phyloP scores from a whole-genome alignment of 2,329 filamentous ascomycete genomes.

The Trichoderma oligosporum region DNA sequence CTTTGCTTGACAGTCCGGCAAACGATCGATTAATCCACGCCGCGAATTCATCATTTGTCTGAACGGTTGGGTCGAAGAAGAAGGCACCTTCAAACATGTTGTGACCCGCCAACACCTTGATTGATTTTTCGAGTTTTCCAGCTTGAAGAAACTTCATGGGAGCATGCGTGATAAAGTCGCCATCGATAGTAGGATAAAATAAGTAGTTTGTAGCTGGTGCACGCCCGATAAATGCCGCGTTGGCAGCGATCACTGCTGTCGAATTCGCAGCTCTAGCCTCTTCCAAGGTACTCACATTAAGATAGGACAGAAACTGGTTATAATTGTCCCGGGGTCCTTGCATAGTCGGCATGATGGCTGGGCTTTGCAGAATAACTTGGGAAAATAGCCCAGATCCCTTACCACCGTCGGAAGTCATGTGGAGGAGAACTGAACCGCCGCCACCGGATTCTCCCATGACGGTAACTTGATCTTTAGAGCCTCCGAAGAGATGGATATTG shows the following conservation, averaged over 20 bases:
- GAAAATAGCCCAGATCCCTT: not conserved
- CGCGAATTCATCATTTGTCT: not conserved
- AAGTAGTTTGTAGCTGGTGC: not conserved
- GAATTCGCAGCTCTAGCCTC: not conserved
- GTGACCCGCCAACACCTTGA: not conserved
- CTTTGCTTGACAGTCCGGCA: not conserved
- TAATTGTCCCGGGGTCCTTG: not conserved
- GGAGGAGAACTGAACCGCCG: conserved; percentile 41
- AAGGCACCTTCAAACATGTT: not conserved
- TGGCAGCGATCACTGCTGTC: not conserved
- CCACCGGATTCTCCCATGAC: conserved; percentile 48
- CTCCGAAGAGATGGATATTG: conserved; percentile 48
- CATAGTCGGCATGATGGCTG: not conserved
- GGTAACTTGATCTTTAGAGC: conserved; percentile 38
- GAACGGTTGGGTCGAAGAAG: not conserved
- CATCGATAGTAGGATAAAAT: not conserved
- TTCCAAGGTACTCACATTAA: not conserved
- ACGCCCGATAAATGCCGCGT: not conserved
- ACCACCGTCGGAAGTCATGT: conserved; percentile 21
- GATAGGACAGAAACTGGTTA: not conserved
- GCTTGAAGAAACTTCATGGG: not conserved
- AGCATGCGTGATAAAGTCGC: not conserved
- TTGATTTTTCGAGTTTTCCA: not conserved
- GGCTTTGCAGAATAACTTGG: not conserved
- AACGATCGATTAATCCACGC: not conserved